phyloP scores from a whole-genome alignment of 2,329 filamentous ascomycete genomes.

The Cordyceps javanica region DNA sequence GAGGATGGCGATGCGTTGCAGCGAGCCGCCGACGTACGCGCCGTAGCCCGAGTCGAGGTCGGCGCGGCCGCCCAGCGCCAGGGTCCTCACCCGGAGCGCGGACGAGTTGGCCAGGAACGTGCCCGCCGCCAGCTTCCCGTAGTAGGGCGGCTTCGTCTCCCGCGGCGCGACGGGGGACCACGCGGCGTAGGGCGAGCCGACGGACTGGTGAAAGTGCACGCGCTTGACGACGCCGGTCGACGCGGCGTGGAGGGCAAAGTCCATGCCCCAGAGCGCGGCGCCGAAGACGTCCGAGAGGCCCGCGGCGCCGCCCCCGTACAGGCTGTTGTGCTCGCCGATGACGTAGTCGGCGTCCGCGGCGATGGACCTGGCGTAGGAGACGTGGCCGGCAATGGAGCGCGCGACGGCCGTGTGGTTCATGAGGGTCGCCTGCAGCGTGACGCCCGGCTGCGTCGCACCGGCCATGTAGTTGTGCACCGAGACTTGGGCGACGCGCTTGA shows the following conservation, averaged over 20 bases:
- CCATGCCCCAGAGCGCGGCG: slow-evolving; percentile 42
- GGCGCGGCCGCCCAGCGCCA: slow-evolving; percentile 12
- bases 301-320: slow-evolving; percentile 30
- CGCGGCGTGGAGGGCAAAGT: slow-evolving; percentile 35
- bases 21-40: slow-evolving; percentile 14
- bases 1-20: slow-evolving; percentile 17
- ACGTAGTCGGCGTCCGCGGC: slow-evolving; percentile 27
- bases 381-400: slow-evolving; percentile 24
- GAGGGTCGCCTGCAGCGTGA: slow-evolving; percentile 32
- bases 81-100: slow-evolving; percentile 11
- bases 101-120: slow-evolving; percentile 17
- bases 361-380: slow-evolving; percentile 18
- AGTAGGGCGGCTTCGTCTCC: slow-evolving; percentile 18
- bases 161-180: slow-evolving; percentile 15
- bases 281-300: slow-evolving; percentile 42
- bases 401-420: slow-evolving; percentile 31
- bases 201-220: slow-evolving; percentile 36
- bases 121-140: slow-evolving; percentile 19
- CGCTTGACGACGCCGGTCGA: slow-evolving; percentile 27
- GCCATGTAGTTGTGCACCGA: slow-evolving; percentile 25
- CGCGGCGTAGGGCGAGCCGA: slow-evolving; percentile 19
- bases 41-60: slow-evolving; percentile 20
- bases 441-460: slow-evolving; percentile 28
- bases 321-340: slow-evolving; percentile 42
- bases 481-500: slow-evolving; percentile 17